Evolutionary conservation across 345 rosid genomes (phyloP).

Genomic region (Sisymbrium altissimum): DNA sequence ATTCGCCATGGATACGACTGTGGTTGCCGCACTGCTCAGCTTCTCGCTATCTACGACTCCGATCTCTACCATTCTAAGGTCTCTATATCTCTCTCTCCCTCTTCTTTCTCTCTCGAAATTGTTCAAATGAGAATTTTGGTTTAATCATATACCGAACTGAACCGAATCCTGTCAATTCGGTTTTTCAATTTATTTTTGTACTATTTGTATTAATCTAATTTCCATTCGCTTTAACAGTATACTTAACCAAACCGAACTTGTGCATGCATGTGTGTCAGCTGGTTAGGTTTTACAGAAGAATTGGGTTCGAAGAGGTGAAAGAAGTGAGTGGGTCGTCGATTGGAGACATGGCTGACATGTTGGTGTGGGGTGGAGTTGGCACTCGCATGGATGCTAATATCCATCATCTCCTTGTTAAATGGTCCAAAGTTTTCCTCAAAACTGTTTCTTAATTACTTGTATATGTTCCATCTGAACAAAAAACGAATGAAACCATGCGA

Average conservation of each 20-base stretch:
- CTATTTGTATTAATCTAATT: not conserved
- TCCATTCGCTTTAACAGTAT: not conserved
- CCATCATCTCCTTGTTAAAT: constrained; percentile 62
- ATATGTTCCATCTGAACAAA: not conserved
- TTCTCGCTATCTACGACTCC: constrained; percentile 92
- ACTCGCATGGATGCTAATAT: constrained; percentile 87
- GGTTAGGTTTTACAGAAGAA: constrained; percentile 75
- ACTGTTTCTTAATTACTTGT: not conserved
- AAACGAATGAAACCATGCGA: not conserved
- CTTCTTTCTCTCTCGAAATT: not conserved
- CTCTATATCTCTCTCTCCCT: not conserved
- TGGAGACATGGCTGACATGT: constrained; percentile 74
- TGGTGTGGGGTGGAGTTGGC: constrained; percentile 92
- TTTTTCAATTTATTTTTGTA: no score
- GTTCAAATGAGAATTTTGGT: constrained; percentile 1
- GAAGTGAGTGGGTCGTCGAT: constrained; percentile 83
- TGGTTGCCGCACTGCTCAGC: constrained; percentile 70
- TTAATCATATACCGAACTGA: constrained; percentile 11
- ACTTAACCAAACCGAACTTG: constrained; percentile 6
- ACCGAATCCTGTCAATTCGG: not conserved
- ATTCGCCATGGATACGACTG: constrained; percentile 71
- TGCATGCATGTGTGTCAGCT: constrained; percentile 40
- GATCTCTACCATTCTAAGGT: constrained; percentile 90
- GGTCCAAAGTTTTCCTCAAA: constrained; percentile 51
- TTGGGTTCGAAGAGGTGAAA: constrained; percentile 67